A percentile compares a stretch with the other conserved stretches of the same genome.
Evolutionary conservation across 2,329 filamentous ascomycete genomes (phyloP).

Genomic region (Chaetomium sp.): DNA sequence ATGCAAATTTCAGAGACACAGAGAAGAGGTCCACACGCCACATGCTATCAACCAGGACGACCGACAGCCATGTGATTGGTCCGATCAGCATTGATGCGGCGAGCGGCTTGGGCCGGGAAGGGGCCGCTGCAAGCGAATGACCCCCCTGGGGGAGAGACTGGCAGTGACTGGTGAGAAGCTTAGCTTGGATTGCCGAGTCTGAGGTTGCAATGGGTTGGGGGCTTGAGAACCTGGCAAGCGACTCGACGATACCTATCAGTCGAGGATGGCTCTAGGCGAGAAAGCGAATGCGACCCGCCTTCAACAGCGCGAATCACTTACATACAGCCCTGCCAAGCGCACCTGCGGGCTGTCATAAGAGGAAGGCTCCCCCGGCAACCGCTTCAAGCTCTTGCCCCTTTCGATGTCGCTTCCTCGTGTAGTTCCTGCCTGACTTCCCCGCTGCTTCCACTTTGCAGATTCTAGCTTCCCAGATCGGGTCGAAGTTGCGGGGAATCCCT

Average conservation of each 20-base stretch:
- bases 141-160: not conserved
- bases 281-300: not conserved
- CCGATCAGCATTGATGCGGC: not conserved
- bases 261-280: not conserved
- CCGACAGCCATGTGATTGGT: not conserved
- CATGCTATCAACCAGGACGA: not conserved
- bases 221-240: not conserved
- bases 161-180: not conserved
- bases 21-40: not conserved
- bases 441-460: not conserved
- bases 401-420: slow-evolving; percentile 13
- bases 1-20: not conserved
- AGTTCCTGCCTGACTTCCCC: slow-evolving; percentile 7
- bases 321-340: not conserved
- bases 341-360: slow-evolving; percentile 10
- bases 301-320: no score
- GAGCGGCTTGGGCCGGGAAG: not conserved
- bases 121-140: not conserved
- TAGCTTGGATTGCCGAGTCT: not conserved
- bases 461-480: not conserved
- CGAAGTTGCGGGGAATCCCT: not conserved
- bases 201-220: not conserved
- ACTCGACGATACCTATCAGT: not conserved
- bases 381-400: slow-evolving; percentile 17
- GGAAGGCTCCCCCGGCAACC: slow-evolving; percentile 17